Base-by-base conservation (phyloP, 1,284 basidiomycete genomes). In the Phlebopus sp. region DNA sequence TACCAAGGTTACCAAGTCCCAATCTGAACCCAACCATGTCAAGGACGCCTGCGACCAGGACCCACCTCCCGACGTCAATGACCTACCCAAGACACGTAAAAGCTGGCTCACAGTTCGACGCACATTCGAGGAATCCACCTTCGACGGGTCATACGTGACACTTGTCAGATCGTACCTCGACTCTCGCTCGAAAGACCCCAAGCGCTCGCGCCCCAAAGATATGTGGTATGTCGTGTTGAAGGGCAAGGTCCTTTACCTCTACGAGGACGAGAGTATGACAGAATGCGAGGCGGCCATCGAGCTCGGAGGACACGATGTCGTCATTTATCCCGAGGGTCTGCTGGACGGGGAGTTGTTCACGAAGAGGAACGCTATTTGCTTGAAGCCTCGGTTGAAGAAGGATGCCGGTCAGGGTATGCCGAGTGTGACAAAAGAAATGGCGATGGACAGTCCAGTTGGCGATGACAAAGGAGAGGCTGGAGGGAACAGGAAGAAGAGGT, bases 161-260 rank as follows among this genome's bases (percentile, higher is more conserved):
- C 69, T 87, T 58, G 78, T 89, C 63, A 78, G 79, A 46, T 82
- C 81, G n/a, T 84, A 86, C 63, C 69, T 87, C 49, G 84, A 90
- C 58, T 72, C 85, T 19, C 76, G 85, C 48, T 84, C 86, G 45
- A 86, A 86, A 62, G 88, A 91, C 66, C 84, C 87, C 10, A 87
- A 86, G 56, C 77, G 78, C 35, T 81, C 85, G 5, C 76, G 85
- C 32, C 90, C 91, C 14, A 90, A 89, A 68, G 92, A 96, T 65
- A 86, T 79, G 76, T 96, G 89, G 82, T 95, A 85, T 66, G 85
- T 86, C 46, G 88, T 86, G 3, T 77, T 97, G 61, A 96, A 95
- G 75, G 90, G 90, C 37, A 85, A 81, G 57, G 84, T 94, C 30
- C 73, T 97, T 18, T 97, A 92, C 67, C 72, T 97, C 17, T 96